Evolutionary conservation across 1,284 basidiomycete species (phyloP).

Genomic region (Puccinia triticina): DNA sequence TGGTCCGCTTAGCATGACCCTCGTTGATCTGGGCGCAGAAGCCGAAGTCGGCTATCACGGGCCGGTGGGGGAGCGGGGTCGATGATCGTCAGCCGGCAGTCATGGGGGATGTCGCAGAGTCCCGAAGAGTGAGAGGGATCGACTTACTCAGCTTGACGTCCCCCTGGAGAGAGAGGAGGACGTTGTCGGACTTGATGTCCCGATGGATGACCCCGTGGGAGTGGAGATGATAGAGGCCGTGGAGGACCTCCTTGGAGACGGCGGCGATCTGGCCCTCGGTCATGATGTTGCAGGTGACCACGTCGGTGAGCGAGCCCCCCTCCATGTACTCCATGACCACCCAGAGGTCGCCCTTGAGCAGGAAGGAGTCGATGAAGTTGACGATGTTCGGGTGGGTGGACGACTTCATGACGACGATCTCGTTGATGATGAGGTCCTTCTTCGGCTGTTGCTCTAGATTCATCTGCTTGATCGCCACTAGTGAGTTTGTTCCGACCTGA

Average conservation of each 20-base stretch:
- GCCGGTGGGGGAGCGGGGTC: too few species aligned
- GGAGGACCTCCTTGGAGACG: constrained; percentile 83
- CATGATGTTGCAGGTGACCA: constrained; percentile 96
- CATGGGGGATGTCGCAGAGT: constrained; percentile 13
- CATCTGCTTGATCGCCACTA: constrained; percentile 99
- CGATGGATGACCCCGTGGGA: constrained; percentile 93
- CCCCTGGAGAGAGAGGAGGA: constrained; percentile 84
- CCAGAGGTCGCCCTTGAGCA: constrained; percentile 97
- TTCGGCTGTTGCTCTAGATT: constrained; percentile 99
- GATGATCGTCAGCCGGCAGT: too few species aligned
- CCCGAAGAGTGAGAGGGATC: background rate
- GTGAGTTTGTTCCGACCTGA: constrained; percentile 87
- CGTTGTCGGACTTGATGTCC: constrained; percentile 98
- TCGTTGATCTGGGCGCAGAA: constrained; percentile 98
- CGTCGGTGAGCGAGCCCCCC: constrained; percentile 83
- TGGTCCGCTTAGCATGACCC: constrained; percentile 87
- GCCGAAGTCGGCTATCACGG: constrained; percentile 95
- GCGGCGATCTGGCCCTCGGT: constrained; percentile 89
- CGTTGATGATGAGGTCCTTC: constrained; percentile 99
- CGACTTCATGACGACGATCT: constrained; percentile 97
- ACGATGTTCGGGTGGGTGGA: constrained; percentile 96
- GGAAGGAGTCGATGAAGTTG: constrained; percentile 98
- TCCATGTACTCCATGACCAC: constrained; percentile 99
- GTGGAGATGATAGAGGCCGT: constrained; percentile 89
- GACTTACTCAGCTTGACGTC: constrained; percentile 92